Conservation (phyloP, 176 grass and related monocot genomes). For the Thalia dealbata region DNA sequence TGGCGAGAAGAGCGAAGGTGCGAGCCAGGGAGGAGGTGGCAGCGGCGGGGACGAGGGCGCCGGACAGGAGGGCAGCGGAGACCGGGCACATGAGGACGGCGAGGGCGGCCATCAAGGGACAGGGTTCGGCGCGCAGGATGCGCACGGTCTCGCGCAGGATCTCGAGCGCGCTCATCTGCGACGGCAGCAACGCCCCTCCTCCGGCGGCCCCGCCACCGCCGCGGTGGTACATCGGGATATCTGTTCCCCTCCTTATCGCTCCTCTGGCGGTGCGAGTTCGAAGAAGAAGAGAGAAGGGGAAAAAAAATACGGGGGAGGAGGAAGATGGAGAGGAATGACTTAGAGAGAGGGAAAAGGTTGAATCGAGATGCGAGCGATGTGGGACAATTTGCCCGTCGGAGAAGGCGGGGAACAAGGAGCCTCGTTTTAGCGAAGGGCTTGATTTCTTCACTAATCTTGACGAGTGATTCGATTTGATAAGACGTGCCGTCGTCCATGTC, state of each 20-base stretch:
- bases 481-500: too few species aligned
- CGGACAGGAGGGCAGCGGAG: constrained; percentile 62
- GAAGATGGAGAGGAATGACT: not conserved
- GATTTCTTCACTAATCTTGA: too few species aligned
- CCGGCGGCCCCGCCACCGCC: not conserved
- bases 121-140: constrained; percentile 74
- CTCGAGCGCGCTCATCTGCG: constrained; percentile 72
- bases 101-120: constrained; percentile 60
- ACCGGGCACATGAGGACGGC: constrained; percentile 86
- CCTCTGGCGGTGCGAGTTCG: not conserved
- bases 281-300: not conserved
- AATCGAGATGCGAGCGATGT: not conserved
- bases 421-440: not conserved
- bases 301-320: too few species aligned
- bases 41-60: constrained; percentile 35
- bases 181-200: constrained; percentile 5
- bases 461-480: too few species aligned
- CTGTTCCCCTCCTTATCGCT: not conserved
- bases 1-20: constrained; percentile 34
- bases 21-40: constrained; percentile 41
- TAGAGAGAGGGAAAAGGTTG: not conserved
- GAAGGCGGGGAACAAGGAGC: not conserved
- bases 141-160: constrained; percentile 83
- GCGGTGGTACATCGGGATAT: not conserved
- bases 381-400: not conserved